Evolutionary conservation across 768 basidiomycete genomes (phyloP).

Genomic region (Phylloporus sp.): DNA sequence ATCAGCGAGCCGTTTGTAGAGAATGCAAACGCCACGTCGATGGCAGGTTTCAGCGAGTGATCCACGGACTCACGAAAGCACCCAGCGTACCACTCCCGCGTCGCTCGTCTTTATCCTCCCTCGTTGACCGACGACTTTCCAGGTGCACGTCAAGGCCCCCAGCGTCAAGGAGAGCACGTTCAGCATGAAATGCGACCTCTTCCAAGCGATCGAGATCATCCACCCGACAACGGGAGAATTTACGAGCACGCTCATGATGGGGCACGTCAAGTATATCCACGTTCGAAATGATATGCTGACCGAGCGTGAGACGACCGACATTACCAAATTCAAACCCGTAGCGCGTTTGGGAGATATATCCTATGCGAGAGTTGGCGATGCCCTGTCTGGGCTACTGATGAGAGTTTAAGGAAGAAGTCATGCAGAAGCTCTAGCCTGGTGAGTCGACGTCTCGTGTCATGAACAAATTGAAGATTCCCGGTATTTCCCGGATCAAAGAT

Average conservation of each 20-base stretch:
- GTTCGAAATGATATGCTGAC: conserved; percentile 40
- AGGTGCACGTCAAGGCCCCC: conserved; percentile 38
- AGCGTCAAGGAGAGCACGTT: conserved; percentile 44
- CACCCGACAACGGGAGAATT: conserved; percentile 27
- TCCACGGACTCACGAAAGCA: conserved; percentile 37
- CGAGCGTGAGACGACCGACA: conserved; percentile 34
- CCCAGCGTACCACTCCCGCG: conserved; percentile 8
- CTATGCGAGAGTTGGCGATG: conserved; percentile 31
- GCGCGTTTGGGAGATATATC: conserved; percentile 37
- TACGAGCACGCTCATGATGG: conserved; percentile 35
- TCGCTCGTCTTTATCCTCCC: not conserved
- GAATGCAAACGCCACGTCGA: no score
- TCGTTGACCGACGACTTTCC: not conserved
- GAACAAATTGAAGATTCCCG: no score
- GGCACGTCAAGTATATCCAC: conserved; percentile 39
- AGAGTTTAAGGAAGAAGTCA: conserved; percentile 5
- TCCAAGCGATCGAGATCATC: conserved; percentile 32
- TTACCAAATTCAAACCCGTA: conserved; percentile 33
- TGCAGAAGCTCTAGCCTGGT: conserved; percentile 5
- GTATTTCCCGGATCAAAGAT: no score
- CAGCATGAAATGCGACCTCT: conserved; percentile 41
- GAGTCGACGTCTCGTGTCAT: not conserved
- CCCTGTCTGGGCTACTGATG: conserved; percentile 19
- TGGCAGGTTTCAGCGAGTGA: conserved; percentile 41
- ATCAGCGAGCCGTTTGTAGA: no score